Evolutionary conservation across 495 filamentous ascomycete species (phyloP).

Genomic region (Podospora conica): DNA sequence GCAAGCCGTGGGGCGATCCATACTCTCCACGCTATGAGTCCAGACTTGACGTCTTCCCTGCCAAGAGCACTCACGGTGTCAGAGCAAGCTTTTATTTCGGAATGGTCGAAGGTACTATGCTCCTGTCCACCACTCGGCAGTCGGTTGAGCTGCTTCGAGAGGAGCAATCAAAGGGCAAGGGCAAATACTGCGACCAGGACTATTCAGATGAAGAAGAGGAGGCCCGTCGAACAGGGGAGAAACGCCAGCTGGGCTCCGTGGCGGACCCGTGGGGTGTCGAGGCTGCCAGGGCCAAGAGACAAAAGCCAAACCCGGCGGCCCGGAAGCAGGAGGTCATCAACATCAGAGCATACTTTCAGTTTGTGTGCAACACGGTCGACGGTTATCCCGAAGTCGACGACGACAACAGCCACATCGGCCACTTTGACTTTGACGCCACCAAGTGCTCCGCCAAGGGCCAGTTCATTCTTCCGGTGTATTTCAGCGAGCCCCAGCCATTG

Average conservation of each 20-base stretch:
- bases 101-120: slow-evolving; percentile 12
- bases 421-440: slow-evolving; percentile 17
- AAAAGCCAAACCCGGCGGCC: background rate
- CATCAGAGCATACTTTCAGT: slow-evolving; percentile 17
- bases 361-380: background rate
- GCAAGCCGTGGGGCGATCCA: background rate
- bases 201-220: background rate
- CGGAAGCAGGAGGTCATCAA: background rate
- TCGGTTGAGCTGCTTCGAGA: slow-evolving; percentile 11
- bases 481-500: background rate
- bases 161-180: slow-evolving; percentile 2
- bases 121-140: slow-evolving; percentile 5
- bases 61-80: slow-evolving; percentile 14
- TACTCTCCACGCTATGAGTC: background rate
- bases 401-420: slow-evolving; percentile 11
- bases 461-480: background rate
- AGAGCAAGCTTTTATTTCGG: slow-evolving; percentile 14
- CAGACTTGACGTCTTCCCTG: slow-evolving; percentile 10
- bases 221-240: background rate
- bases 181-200: background rate
- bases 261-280: slow-evolving; percentile 7
- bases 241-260: slow-evolving; percentile 3
- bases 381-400: background rate
- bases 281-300: slow-evolving; percentile 11
- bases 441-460: slow-evolving; percentile 4